Conservation (phyloP, 345 rosid species). For the Mangifera indica region DNA sequence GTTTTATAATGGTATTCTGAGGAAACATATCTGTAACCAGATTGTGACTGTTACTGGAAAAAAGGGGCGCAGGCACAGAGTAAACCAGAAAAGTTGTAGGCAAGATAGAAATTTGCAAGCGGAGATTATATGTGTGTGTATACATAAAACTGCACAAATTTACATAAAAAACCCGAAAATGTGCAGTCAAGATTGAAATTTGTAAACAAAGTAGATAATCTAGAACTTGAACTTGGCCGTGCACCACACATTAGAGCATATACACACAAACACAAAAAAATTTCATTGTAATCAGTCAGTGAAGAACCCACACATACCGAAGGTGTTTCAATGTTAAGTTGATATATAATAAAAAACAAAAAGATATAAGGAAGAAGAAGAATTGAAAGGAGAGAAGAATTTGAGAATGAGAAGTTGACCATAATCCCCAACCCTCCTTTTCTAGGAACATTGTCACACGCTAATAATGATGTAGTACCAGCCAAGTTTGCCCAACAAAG, state of each 20-base stretch:
- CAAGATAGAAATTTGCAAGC: no score
- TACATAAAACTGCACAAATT: no score
- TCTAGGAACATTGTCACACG: background rate
- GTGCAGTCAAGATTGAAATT: no score
- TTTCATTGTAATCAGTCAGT: background rate
- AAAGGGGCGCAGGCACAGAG: no score
- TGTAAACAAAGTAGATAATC: no score
- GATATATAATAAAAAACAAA: background rate
- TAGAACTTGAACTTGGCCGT: background rate
- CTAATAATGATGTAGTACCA: no score
- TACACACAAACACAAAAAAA: background rate
- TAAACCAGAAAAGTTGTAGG: no score
- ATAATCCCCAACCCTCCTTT: background rate
- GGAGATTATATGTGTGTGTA: no score
- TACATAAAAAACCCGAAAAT: no score
- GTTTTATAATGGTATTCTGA: background rate
- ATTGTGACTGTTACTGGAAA: background rate
- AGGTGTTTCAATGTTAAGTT: background rate
- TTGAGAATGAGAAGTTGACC: background rate
- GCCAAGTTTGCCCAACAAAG: background rate
- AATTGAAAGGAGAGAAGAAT: background rate
- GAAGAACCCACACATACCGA: background rate
- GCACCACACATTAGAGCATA: background rate
- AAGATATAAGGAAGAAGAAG: background rate
- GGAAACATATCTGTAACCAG: background rate